Conservation (phyloP, 1,284 basidiomycete genomes). For the Ustilago tritici region DNA sequence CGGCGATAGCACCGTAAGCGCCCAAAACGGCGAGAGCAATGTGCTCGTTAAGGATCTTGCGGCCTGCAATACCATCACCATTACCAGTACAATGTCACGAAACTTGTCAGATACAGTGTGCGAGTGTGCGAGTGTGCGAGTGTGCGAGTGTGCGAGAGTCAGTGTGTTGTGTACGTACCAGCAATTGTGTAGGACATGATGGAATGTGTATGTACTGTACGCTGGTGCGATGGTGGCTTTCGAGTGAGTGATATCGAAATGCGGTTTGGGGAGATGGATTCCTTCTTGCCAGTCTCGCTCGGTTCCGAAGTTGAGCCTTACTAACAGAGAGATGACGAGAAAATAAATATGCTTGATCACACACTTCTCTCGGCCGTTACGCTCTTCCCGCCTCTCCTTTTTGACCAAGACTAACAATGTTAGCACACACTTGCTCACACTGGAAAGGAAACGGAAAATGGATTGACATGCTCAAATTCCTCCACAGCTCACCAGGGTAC, state of each 20-base stretch:
- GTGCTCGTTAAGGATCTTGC: conserved; percentile 67
- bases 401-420: background rate
- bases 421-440: no score
- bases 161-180: conserved; percentile 40
- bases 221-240: background rate
- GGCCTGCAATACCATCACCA: conserved; percentile 30
- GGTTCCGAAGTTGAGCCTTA: background rate
- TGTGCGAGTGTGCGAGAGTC: background rate
- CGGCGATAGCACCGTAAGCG: conserved; percentile 53
- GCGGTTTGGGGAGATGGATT: background rate
- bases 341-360: background rate
- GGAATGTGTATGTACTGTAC: background rate
- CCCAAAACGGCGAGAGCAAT: conserved; percentile 61
- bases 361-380: background rate
- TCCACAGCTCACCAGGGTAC: no score
- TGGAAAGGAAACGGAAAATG: no score
- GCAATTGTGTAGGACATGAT: conserved; percentile 67
- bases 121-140: no score
- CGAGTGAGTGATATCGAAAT: background rate
- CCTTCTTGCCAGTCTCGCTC: background rate
- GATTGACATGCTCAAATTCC: no score
- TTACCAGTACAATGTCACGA: background rate
- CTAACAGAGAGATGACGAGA: background rate
- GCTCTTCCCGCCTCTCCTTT: background rate
- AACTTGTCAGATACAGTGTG: background rate